Percentiles rank a stretch among this genome's conserved stretches.
Evolutionary conservation across 2,329 filamentous ascomycete genomes (phyloP).

Genomic region (Cytospora paraplurivora): DNA sequence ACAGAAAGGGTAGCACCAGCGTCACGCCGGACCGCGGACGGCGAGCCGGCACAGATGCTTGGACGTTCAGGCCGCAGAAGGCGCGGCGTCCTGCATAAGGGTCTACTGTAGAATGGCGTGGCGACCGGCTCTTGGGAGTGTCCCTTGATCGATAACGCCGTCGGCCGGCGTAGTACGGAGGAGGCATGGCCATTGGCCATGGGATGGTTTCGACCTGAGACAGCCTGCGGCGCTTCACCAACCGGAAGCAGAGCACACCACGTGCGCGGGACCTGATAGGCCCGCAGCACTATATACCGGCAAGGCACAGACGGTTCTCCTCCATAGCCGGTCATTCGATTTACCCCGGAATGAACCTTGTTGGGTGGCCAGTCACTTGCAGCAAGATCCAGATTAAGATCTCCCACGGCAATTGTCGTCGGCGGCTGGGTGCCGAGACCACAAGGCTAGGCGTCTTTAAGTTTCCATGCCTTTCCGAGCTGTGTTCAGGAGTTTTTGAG

Average conservation of each 20-base stretch:
- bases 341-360: neutral
- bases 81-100: slow-evolving; percentile 7
- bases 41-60: slow-evolving; percentile 9
- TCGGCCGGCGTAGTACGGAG: slow-evolving; percentile 12
- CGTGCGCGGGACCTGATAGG: neutral
- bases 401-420: neutral
- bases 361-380: neutral
- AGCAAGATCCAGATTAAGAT: neutral
- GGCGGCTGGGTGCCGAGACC: neutral
- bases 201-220: neutral
- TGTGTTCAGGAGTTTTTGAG: no score
- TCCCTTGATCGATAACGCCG: neutral
- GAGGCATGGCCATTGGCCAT: neutral
- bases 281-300: neutral
- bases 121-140: neutral
- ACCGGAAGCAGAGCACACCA: neutral
- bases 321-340: neutral
- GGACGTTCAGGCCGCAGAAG: slow-evolving; percentile 10
- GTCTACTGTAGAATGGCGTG: slow-evolving; percentile 8
- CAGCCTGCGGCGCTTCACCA: neutral
- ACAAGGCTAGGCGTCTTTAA: neutral
- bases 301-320: neutral
- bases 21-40: slow-evolving; percentile 15
- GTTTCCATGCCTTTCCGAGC: no score
- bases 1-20: slow-evolving; percentile 11